These are phyloP conservation scores for Aspergillus neoniger DNA, from an alignment of 2,329 filamentous ascomycete species.

Conservation along the genomic window DNA sequence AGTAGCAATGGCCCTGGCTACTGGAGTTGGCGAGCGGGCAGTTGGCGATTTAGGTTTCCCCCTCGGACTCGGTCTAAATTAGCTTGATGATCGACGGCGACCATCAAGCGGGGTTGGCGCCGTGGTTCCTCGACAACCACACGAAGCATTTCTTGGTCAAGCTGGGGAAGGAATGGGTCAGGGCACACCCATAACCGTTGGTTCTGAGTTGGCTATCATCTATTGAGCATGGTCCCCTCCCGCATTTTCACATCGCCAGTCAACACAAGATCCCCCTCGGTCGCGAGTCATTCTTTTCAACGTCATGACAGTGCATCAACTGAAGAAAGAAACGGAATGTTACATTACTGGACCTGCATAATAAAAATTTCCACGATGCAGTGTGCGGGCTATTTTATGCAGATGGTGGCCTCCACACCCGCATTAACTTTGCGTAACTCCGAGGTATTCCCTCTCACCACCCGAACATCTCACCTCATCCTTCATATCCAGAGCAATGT, in stretches of 20 bases:
- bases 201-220: not conserved
- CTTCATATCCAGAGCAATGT: not conserved
- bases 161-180: not conserved
- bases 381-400: not conserved
- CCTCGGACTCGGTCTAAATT: slow-evolving; percentile 5
- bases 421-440: not conserved
- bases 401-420: not conserved
- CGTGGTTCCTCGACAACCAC: slow-evolving; percentile 14
- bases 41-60: not conserved
- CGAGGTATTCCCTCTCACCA: not conserved
- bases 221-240: not conserved
- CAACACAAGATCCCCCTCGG: not conserved
- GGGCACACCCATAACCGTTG: not conserved
- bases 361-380: not conserved
- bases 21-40: not conserved
- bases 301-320: not conserved
- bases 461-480: not conserved
- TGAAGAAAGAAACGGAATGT: too few species aligned
- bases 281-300: not conserved
- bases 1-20: not conserved
- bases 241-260: not conserved
- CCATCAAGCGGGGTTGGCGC: slow-evolving; percentile 16
- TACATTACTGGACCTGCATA: not conserved
- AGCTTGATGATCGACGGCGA: slow-evolving; percentile 17
- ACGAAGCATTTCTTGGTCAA: slow-evolving; percentile 15